Percentiles rank a stretch among this genome's conserved stretches.
Conservation (phyloP, 192 early-diverging fungal species). For the Coemansia sp. region DNA sequence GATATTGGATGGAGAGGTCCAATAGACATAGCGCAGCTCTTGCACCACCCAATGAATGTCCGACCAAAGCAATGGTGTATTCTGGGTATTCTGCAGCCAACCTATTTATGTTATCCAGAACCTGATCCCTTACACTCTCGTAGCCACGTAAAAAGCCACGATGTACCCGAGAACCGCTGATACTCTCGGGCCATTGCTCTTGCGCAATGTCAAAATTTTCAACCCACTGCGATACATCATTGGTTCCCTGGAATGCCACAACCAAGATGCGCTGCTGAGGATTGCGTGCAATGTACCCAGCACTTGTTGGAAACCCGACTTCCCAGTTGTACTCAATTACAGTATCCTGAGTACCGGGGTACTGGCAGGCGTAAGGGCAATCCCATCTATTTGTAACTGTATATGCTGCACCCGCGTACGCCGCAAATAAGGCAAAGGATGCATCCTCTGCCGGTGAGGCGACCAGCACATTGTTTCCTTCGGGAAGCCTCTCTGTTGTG, state of each 20-base stretch:
- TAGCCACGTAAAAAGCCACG: constrained; percentile 42
- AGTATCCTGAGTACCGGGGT: constrained; percentile 38
- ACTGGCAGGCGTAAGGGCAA: constrained; percentile 33
- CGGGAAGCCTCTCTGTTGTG: not conserved
- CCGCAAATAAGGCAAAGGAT: constrained; percentile 26
- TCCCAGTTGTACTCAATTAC: constrained; percentile 38
- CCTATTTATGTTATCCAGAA: constrained; percentile 7
- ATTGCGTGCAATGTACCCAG: constrained; percentile 44
- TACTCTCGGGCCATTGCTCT: constrained; percentile 18
- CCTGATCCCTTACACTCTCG: constrained; percentile 9
- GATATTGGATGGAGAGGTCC: constrained; percentile 19
- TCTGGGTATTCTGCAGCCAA: constrained; percentile 25
- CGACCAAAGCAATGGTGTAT: constrained; percentile 33
- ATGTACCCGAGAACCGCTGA: constrained; percentile 38
- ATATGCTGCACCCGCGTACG: constrained; percentile 45
- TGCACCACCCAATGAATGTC: constrained; percentile 47
- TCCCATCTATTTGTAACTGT: constrained; percentile 33
- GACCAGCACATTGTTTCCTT: not conserved
- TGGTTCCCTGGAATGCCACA: constrained; percentile 45
- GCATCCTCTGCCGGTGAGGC: constrained; percentile 5
- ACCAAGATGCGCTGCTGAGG: constrained; percentile 17
- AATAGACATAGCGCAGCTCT: constrained; percentile 27
- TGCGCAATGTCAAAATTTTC: constrained; percentile 30
- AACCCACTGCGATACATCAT: constrained; percentile 23
- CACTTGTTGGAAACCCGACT: constrained; percentile 18